Evolutionary conservation across 768 basidiomycete species (phyloP).

Genomic region (Pleurotus djamor): DNA sequence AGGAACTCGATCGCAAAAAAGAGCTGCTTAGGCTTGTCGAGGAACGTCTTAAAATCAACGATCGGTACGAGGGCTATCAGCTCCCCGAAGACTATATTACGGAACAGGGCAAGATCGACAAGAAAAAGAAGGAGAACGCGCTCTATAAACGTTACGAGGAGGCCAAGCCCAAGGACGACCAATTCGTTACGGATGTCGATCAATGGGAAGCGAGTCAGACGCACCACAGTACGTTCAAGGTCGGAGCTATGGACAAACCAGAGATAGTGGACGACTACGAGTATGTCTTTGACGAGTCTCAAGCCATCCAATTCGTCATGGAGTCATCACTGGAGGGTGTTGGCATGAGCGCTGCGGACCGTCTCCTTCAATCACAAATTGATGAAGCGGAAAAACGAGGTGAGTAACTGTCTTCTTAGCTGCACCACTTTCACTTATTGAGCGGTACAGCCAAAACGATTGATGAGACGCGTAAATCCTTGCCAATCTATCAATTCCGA

Average conservation of each 20-base stretch:
- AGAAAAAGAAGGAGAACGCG: slow-evolving; percentile 91
- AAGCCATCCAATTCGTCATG: slow-evolving; percentile 95
- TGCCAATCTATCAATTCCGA: slow-evolving; percentile 90
- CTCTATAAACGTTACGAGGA: slow-evolving; percentile 96
- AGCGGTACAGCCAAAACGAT: slow-evolving; percentile 69
- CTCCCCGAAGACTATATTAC: slow-evolving; percentile 98
- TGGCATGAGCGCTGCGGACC: slow-evolving; percentile 81
- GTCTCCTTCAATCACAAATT: slow-evolving; percentile 81
- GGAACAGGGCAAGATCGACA: slow-evolving; percentile 97
- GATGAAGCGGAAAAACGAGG: slow-evolving; percentile 90
- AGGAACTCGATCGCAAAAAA: slow-evolving; percentile 88
- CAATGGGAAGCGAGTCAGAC: slow-evolving; percentile 97
- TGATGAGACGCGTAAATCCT: slow-evolving; percentile 89
- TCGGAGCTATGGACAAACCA: slow-evolving; percentile 88
- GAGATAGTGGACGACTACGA: slow-evolving; percentile 87
- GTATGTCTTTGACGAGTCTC: slow-evolving; percentile 97
- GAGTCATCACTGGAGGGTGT: slow-evolving; percentile 70
- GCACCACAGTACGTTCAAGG: slow-evolving; percentile 83
- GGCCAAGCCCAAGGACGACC: slow-evolving; percentile 85
- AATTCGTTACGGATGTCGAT: slow-evolving; percentile 96
- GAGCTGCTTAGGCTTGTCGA: slow-evolving; percentile 90
- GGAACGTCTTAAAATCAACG: slow-evolving; percentile 90
- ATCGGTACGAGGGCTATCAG: slow-evolving; percentile 94
- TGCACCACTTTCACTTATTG: background rate
- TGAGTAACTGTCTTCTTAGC: slow-evolving; percentile 29